Evolutionary conservation across 2,329 filamentous ascomycete genomes (phyloP).

Genomic region (Aspergillus puulaauensis): DNA sequence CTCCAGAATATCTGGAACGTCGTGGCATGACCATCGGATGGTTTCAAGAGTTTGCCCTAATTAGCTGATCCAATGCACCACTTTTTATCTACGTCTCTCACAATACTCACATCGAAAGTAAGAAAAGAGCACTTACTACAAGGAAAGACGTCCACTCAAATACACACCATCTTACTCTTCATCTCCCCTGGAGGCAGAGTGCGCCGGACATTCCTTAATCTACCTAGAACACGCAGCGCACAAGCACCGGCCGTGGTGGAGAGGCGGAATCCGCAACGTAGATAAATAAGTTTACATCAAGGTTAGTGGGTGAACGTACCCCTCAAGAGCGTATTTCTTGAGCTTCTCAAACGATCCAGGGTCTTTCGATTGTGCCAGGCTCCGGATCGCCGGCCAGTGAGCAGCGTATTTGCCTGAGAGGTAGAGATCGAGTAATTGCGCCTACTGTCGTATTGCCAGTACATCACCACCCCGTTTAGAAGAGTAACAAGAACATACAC

Average conservation of each 20-base stretch:
- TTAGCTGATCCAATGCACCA: neutral
- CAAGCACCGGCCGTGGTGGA: constrained; percentile 31
- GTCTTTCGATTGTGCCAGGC: neutral
- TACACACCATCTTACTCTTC: constrained; percentile 41
- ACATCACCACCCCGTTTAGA: no score
- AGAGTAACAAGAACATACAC: no score
- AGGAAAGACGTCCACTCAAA: constrained; percentile 45
- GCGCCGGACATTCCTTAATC: constrained; percentile 41
- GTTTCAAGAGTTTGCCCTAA: neutral
- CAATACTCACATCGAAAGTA: neutral
- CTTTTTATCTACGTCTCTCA: neutral
- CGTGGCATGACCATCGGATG: neutral
- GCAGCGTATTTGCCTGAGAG: constrained; percentile 8
- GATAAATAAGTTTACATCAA: neutral
- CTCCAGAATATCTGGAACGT: neutral
- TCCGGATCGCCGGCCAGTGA: constrained; percentile 12
- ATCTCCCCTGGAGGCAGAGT: constrained; percentile 39
- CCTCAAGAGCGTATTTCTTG: constrained; percentile 15
- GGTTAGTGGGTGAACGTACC: neutral
- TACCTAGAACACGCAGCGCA: constrained; percentile 42
- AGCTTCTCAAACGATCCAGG: constrained; percentile 9
- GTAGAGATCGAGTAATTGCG: constrained; percentile 14
- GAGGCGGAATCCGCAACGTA: constrained; percentile 10
- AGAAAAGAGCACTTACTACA: constrained; percentile 5
- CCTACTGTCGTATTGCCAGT: constrained; percentile 11